Evolutionary conservation across 805 yeast species (phyloP).

Genomic region (Barnettozyma salicaria): DNA sequence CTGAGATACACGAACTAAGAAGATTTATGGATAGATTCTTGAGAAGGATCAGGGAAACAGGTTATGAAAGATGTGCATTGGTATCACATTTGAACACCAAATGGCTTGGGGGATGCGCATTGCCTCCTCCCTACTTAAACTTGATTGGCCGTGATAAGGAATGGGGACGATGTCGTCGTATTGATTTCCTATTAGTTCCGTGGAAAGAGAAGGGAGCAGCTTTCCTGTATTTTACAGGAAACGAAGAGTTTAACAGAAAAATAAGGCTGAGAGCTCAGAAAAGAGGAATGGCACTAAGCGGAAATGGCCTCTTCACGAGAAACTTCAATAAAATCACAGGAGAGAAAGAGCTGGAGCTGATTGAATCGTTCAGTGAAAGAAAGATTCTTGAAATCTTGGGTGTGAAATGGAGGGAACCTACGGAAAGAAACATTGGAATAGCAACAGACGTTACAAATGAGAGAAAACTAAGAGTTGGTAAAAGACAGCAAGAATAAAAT

Average conservation of each 20-base stretch:
- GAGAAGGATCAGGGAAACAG: constrained; percentile 22
- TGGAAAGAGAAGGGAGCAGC: constrained; percentile 42
- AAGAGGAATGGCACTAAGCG: constrained; percentile 34
- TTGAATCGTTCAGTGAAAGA: constrained; percentile 40
- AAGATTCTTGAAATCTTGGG: constrained; percentile 41
- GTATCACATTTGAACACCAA: constrained; percentile 17
- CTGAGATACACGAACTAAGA: constrained; percentile 23
- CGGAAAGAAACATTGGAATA: constrained; percentile 25
- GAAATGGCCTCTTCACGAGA: constrained; percentile 36
- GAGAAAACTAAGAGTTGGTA: not conserved
- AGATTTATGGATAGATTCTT: constrained; percentile 22
- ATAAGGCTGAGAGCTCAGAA: constrained; percentile 38
- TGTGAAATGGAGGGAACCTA: constrained; percentile 29
- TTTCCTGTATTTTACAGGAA: constrained; percentile 49
- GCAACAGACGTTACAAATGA: not conserved
- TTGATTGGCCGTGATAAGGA: constrained; percentile 28
- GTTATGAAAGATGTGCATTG: constrained; percentile 25
- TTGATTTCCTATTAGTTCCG: constrained; percentile 46
- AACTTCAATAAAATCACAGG: constrained; percentile 9
- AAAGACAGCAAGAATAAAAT: not conserved
- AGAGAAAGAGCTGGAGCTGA: constrained; percentile 17
- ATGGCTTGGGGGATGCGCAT: constrained; percentile 33
- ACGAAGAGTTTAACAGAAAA: constrained; percentile 43
- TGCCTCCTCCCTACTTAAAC: constrained; percentile 21
- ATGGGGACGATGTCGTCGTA: constrained; percentile 40